These are phyloP conservation scores for Alternaria triticimaculans DNA, from an alignment of 2,329 filamentous ascomycete genomes.

Conservation along the genomic window DNA sequence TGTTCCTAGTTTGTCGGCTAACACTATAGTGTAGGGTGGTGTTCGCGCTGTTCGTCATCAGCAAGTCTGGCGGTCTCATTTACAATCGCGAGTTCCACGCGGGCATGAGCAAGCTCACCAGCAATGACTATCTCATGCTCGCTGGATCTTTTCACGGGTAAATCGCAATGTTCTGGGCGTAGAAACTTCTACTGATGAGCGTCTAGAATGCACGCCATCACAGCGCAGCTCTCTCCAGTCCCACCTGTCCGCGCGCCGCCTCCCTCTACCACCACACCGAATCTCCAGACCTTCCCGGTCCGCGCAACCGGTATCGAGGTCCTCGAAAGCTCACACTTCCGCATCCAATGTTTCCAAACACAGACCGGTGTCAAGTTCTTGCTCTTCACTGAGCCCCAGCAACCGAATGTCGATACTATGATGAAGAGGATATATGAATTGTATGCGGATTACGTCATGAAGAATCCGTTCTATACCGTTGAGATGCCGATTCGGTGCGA, in stretches of 20 bases:
- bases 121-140: slow-evolving; percentile 95
- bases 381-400: slow-evolving; percentile 88
- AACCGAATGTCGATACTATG: slow-evolving; percentile 84
- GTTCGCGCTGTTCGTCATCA: slow-evolving; percentile 95
- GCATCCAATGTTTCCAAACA: slow-evolving; percentile 94
- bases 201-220: slow-evolving; percentile 68
- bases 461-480: slow-evolving; percentile 97
- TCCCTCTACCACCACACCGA: slow-evolving; percentile 29
- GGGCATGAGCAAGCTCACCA: slow-evolving; percentile 83
- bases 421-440: slow-evolving; percentile 89
- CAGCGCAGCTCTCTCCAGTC: slow-evolving; percentile 50
- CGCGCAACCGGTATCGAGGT: slow-evolving; percentile 81
- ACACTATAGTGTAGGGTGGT: slow-evolving; percentile 72
- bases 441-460: slow-evolving; percentile 98
- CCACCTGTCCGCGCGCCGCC: slow-evolving; percentile 30
- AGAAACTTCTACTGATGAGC: neutral
- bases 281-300: slow-evolving; percentile 48
- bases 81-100: slow-evolving; percentile 95
- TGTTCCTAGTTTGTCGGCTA: neutral
- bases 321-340: slow-evolving; percentile 91
- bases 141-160: slow-evolving; percentile 97
- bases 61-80: slow-evolving; percentile 95
- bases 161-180: neutral
- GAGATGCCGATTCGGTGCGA: slow-evolving; percentile 98
- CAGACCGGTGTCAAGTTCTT: slow-evolving; percentile 95